Evolutionary conservation across 208 protist species (phyloP).

Genomic region (Acanthamoeba castellanii): DNA sequence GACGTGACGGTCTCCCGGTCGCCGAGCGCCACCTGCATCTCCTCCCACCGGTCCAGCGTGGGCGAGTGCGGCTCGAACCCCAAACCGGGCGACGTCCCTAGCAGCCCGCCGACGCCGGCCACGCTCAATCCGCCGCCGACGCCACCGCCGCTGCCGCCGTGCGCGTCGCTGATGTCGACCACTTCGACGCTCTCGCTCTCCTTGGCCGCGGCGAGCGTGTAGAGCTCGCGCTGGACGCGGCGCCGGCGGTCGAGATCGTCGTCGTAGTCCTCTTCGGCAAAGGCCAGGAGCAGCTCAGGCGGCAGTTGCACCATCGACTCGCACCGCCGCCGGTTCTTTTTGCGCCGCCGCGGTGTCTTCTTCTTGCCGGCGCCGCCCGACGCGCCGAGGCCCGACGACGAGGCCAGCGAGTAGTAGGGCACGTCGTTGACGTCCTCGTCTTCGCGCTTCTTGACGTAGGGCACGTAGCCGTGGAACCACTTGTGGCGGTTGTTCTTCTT

Average conservation of each 20-base stretch:
- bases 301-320: constrained; percentile 60
- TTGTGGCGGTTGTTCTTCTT: background rate
- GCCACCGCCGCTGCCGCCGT: background rate
- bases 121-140: background rate
- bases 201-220: too few relatives aligned
- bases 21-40: constrained; percentile 43
- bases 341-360: constrained; percentile 50
- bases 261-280: background rate
- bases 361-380: background rate
- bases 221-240: too few relatives aligned
- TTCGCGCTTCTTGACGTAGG: constrained; percentile 53
- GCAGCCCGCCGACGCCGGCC: background rate
- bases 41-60: constrained; percentile 23
- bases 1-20: background rate
- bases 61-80: constrained; percentile 35
- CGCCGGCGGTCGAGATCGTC: background rate
- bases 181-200: background rate
- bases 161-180: background rate
- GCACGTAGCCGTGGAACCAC: constrained; percentile 22
- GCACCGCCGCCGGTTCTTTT: constrained; percentile 51
- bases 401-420: too few relatives aligned
- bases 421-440: constrained; percentile 31
- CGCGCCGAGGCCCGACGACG: background rate
- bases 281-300: constrained; percentile 40
- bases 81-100: background rate